Evolutionary conservation across 1,284 basidiomycete species (phyloP), one percentile per base, ranked within the genome.

Genomic region (Rhodotorula sp.): DNA sequence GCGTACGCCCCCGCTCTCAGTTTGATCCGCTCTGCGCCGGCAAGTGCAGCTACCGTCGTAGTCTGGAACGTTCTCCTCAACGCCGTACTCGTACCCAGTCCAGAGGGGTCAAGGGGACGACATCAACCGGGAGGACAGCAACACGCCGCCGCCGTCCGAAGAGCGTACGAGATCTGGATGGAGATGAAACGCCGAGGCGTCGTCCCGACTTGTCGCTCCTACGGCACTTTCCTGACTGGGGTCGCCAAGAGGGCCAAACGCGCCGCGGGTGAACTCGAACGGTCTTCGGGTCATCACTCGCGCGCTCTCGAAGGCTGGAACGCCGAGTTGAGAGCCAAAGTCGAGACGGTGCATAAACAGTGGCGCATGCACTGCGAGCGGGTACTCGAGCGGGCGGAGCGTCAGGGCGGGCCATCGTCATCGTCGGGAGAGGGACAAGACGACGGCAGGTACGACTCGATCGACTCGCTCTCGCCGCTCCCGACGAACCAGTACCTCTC

Each of bases 41-140:
- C 62, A n/a, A 34, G 57, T 14, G 70, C 73, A 7, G 74, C 75
- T 2, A 75, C 70, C n/a, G 68, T 75, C 31, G 77, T 78, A 29
- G 74, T 75, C n/a, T 79, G 78, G 78, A 79, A 77, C 60, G 65
- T 70, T 39, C 62, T 79, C 52, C 69, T 79, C 49, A 67, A 75
- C 58, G 23, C 62, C 34, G 18, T 62, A 72, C 57, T 47, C 64
- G 14, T 20, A 71, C 58, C 23, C 43, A 5, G 26, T 14, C 5
- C 39, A 46, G 39, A 60, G n/a, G 43, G 46, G 21, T 18, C 29
- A 67, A 6, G 31, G 49, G 5, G 62, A 68, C 8, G 68, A 62
- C 29, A 2, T 29, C 15, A 20, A 58, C 12, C 51, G 31, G 43
- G 5, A 29, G 8, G 57, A 14, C 62, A 61, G 15, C 31, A 54